phyloP scores from a whole-genome alignment of 768 basidiomycete species.

The Suillus weaverae region DNA sequence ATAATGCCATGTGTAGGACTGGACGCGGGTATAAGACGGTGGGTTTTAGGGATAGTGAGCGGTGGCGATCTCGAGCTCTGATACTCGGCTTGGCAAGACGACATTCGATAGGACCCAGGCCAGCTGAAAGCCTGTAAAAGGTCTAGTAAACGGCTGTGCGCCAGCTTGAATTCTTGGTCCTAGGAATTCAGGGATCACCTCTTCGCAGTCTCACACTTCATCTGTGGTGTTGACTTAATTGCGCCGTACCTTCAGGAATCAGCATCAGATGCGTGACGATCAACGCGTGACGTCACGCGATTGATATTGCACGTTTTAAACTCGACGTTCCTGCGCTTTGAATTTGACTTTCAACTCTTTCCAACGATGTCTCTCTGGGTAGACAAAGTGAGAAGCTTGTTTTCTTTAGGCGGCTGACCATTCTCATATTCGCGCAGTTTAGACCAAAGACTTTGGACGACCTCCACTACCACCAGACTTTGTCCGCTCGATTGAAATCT shows the following conservation, averaged over 20 bases:
- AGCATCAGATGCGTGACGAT: conserved; percentile 7
- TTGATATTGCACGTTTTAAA: background rate
- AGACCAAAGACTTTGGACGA: conserved; percentile 83
- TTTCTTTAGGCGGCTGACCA: background rate
- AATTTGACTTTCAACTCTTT: background rate
- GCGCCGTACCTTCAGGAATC: background rate
- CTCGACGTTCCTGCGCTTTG: background rate
- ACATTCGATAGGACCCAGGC: no score
- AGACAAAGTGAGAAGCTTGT: conserved; percentile 38
- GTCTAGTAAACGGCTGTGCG: background rate
- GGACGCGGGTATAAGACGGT: no score
- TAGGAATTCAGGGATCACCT: background rate
- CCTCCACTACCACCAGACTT: conserved; percentile 82
- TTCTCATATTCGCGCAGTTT: conserved; percentile 49
- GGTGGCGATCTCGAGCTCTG: no score
- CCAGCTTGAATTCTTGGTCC: background rate
- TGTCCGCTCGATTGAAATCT: conserved; percentile 78
- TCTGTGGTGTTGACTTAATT: background rate
- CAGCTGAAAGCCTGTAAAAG: no score
- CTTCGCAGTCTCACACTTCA: background rate
- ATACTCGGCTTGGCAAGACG: no score
- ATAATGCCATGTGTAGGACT: no score
- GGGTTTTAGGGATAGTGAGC: no score
- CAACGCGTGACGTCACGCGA: conserved; percentile 36
- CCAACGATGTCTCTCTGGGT: conserved; percentile 67